Evolutionary conservation across 2,329 filamentous ascomycete genomes (phyloP), one percentile per base, ranked within the genome.

Genomic region (Coniella lustricola): DNA sequence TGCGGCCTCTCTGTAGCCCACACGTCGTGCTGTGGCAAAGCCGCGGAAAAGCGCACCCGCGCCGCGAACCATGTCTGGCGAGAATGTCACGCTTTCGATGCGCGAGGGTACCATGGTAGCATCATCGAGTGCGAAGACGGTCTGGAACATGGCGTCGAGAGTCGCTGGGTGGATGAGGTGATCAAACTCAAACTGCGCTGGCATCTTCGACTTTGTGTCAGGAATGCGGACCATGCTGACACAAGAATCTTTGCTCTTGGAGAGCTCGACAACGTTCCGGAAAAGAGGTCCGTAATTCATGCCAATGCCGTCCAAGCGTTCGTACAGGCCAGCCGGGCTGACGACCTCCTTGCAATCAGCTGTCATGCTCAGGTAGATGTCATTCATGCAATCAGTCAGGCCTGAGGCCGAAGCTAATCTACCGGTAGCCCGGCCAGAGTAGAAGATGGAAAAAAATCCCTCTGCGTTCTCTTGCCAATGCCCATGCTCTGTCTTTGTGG

Each of bases 121-220:
- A 3, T 64, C 62, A 4, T 69, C 64, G 3, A 76, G 62, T 5
- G 67, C 65, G 44, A 80, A 71, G 1, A 75, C 64, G 0, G 69
- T 68, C 47, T 82, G 78, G 20, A 82, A 71, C 59, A 80, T 71
- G 3, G 73, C 63, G 54, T 82, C 78, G 12, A 82, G 63, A 0
- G 77, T 79, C 3, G 74, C 70, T 0, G 78, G 78, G 53, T 82
- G 78, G n/a, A 82, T 69, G 4, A 79, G 49, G 53, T 79, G 74
- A 3, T 70, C 64, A 51, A 71, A 79, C 56, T 80, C 76, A 45
- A 73, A 78, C 13, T 68, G 61, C 34, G 64, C 65, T 0, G 76
- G 77, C 77, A 81, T 81, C 38, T 64, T 67, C 3, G 69, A 63
- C 54, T 62, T 71, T 2, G 75, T 80, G 53, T 78, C 68, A 0